Conservation (phyloP, 1,139 yeast genomes). For the Taphrina communis region DNA sequence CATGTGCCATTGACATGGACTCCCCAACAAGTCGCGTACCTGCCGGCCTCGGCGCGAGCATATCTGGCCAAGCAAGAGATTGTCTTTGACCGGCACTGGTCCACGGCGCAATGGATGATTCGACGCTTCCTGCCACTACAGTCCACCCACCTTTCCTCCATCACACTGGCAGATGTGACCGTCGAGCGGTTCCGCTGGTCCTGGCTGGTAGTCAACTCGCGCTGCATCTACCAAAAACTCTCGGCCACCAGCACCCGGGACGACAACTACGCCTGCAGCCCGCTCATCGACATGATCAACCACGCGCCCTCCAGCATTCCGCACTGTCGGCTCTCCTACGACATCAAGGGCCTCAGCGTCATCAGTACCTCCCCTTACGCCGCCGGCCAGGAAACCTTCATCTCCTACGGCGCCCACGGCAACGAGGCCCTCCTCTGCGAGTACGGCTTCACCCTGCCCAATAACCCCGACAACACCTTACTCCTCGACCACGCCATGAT, state of each 20-base stretch:
- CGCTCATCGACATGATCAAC: slow-evolving; percentile 42
- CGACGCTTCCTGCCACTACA: neutral
- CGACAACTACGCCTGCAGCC: slow-evolving; percentile 40
- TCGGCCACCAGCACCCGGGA: slow-evolving; percentile 25
- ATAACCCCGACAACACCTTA: slow-evolving; percentile 25
- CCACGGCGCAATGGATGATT: slow-evolving; percentile 17
- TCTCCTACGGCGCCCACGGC: slow-evolving; percentile 41
- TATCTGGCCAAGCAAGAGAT: slow-evolving; percentile 13
- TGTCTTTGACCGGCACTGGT: slow-evolving; percentile 15
- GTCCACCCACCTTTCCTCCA: neutral
- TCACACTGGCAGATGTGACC: neutral
- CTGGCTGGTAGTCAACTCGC: slow-evolving; percentile 41
- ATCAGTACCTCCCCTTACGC: slow-evolving; percentile 22
- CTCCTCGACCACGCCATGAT: slow-evolving; percentile 17
- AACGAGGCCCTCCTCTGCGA: slow-evolving; percentile 39
- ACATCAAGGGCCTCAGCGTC: slow-evolving; percentile 27
- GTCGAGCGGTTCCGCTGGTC: slow-evolving; percentile 33
- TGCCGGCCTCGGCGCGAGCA: slow-evolving; percentile 11
- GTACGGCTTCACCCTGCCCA: slow-evolving; percentile 38
- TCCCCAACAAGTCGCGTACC: neutral
- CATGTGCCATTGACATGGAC: slow-evolving; percentile 30
- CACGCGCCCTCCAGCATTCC: slow-evolving; percentile 32
- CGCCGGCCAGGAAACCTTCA: slow-evolving; percentile 34
- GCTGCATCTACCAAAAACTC: slow-evolving; percentile 40
- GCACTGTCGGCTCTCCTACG: slow-evolving; percentile 26